Evolutionary conservation across 2,329 filamentous ascomycete species (phyloP).

Genomic region (Xylaria arbuscula): DNA sequence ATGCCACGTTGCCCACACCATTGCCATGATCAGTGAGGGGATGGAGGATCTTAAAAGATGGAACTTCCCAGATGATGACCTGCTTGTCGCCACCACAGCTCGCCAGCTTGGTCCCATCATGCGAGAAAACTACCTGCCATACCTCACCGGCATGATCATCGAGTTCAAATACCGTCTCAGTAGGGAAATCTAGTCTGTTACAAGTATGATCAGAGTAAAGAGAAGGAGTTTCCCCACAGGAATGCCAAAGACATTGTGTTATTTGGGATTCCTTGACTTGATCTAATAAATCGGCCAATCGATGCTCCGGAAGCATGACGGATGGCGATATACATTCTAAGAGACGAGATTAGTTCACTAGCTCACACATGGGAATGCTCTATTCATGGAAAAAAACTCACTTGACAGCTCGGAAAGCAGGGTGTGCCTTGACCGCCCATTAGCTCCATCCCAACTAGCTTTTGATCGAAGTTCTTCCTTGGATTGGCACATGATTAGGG

Average conservation of each 20-base stretch:
- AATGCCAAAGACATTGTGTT: conserved; percentile 87
- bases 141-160: conserved; percentile 82
- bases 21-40: conserved; percentile 72
- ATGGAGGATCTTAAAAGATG: conserved; percentile 72
- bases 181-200: conserved; percentile 81
- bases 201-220: conserved; percentile 91
- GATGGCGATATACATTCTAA: conserved; percentile 91
- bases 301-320: conserved; percentile 95
- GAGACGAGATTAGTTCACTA: conserved; percentile 42
- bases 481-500: conserved; percentile 88
- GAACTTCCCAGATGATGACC: conserved; percentile 85
- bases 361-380: not conserved
- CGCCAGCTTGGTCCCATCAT: conserved; percentile 84
- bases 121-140: conserved; percentile 91
- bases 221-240: conserved; percentile 79
- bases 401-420: conserved; percentile 86
- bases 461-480: conserved; percentile 79
- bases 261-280: conserved; percentile 89
- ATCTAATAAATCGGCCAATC: conserved; percentile 82
- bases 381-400: conserved; percentile 57
- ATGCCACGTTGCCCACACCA: conserved; percentile 83
- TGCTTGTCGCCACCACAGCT: conserved; percentile 81
- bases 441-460: conserved; percentile 86
- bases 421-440: conserved; percentile 76
- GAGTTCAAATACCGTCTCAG: conserved; percentile 76